These are phyloP conservation scores for Naganishia cerealis DNA, from an alignment of 1,284 basidiomycete species.

Conservation along the genomic window DNA sequence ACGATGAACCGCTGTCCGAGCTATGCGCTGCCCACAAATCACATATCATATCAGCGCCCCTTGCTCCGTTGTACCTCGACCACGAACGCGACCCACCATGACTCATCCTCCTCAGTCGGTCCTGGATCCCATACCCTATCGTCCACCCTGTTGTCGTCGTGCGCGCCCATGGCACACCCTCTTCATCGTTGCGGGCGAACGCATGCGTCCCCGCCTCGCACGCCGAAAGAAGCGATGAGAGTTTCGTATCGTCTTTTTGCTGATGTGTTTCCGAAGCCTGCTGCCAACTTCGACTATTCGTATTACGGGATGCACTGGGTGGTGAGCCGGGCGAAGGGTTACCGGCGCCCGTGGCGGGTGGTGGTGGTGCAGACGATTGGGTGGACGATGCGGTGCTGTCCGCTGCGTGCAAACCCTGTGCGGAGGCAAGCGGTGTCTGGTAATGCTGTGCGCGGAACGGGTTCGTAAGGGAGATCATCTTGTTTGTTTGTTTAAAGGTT, in stretches of 20 bases:
- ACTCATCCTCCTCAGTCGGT: not conserved
- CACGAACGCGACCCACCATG: not conserved
- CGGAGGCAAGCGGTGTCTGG: not conserved
- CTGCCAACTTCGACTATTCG: not conserved
- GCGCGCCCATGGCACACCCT: not conserved
- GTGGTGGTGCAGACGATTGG: not conserved
- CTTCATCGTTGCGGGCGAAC: constrained; percentile 7
- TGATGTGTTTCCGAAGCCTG: not conserved
- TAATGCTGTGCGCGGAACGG: constrained; percentile 7
- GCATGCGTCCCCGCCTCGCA: constrained; percentile 26
- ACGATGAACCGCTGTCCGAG: constrained; percentile 1
- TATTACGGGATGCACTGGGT: too few species aligned
- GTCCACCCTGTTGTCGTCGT: not conserved
- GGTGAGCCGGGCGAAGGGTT: not conserved
- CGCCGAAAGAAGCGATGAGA: constrained; percentile 1
- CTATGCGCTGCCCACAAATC: not conserved
- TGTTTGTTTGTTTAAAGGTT: not conserved
- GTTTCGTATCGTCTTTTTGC: constrained; percentile 2
- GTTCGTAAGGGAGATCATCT: constrained; percentile 24
- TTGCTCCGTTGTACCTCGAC: too few species aligned
- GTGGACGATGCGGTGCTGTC: not conserved
- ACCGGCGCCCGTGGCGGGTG: not conserved
- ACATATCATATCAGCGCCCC: too few species aligned
- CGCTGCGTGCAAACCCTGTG: not conserved
- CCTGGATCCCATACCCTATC: not conserved